phyloP scores from a whole-genome alignment of 495 filamentous ascomycete genomes.

The Penicillium longicatenatum region DNA sequence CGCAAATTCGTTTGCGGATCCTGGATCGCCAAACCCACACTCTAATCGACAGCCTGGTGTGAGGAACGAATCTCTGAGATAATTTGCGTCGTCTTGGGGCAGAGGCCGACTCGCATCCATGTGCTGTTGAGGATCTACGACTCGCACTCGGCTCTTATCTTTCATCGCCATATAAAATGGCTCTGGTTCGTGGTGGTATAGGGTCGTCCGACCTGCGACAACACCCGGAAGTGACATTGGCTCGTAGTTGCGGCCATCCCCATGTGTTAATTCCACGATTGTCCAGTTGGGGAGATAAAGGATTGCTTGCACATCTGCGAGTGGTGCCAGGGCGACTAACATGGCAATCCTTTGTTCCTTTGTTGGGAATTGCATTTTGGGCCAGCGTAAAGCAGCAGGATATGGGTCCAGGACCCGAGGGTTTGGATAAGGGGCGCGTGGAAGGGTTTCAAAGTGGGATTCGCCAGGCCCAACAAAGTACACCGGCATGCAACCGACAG shows the following conservation, averaged over 20 bases:
- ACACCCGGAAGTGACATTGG: slow-evolving; percentile 23
- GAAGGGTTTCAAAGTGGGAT: slow-evolving; percentile 19
- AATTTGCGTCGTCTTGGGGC: slow-evolving; percentile 31
- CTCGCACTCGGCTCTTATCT: neutral
- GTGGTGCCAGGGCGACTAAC: slow-evolving; percentile 21
- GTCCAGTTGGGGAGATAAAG: slow-evolving; percentile 28
- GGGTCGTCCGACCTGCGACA: slow-evolving; percentile 28
- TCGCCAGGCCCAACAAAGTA: slow-evolving; percentile 20
- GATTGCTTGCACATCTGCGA: slow-evolving; percentile 27
- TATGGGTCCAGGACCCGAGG: slow-evolving; percentile 27
- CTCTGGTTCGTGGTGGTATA: slow-evolving; percentile 23
- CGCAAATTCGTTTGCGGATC: slow-evolving; percentile 14
- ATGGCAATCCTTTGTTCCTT: slow-evolving; percentile 21
- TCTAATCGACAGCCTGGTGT: slow-evolving; percentile 24
- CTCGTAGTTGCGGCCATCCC: slow-evolving; percentile 25
- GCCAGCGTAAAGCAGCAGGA: slow-evolving; percentile 24
- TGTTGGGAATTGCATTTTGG: slow-evolving; percentile 22
- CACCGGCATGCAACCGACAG: slow-evolving; percentile 31
- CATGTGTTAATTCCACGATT: slow-evolving; percentile 25
- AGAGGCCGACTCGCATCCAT: neutral
- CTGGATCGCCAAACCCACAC: slow-evolving; percentile 16
- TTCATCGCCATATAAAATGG: slow-evolving; percentile 28
- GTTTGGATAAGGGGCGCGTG: slow-evolving; percentile 20
- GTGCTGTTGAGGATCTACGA: neutral
- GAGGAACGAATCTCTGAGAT: slow-evolving; percentile 24